Evolutionary conservation across 352 stramenopile genomes (phyloP), one percentile per base, ranked within the genome.

Genomic region (Globisporangium acanthophoron): DNA sequence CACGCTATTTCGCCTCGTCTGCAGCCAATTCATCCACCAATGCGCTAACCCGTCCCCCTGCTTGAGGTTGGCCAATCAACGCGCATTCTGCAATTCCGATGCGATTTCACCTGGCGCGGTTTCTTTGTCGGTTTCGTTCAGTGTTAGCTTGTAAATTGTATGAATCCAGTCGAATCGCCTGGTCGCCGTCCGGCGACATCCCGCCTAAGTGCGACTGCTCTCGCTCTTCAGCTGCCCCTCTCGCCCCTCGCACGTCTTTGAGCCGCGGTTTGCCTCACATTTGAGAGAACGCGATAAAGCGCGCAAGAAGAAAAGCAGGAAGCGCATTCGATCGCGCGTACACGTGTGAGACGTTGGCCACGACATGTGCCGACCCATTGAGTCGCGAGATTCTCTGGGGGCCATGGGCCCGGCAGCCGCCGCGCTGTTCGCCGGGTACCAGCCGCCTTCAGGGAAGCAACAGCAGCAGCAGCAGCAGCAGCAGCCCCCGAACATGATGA

Each of bases 321-420:
- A 71, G 27, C 40, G 69, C 55, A 52, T 74, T 54, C 47, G 66
- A 70, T 5, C 45, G 24, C 27, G 37, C 39, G 13, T 5, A 50
- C 27, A 29, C 37, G 40, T 27, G 27, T 21, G 47, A 51, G 29
- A 44, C 51, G 45, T 64, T 64, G 58, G 43, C 54, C 43, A 60
- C 53, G 58, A 41, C 70, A 92, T 90, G 82, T 92, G 82, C 67
- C 79, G 82, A 72, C 82, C 82, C 64, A 92, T 92, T 76, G 82
- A 90, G 75, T 90, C 79, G 44, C 54, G 82, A 55, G 78, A 92
- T 85, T 87, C 82, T 74, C 69, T 92, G 67, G 78, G 78, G 74
- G 81, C 72, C 69, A 88, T 90, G 77, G 78, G 78, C 66, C 71
- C 76, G 39, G 77, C 79, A 61, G 78, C 81, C 66, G 76, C 80